phyloP scores from a whole-genome alignment of 2,329 filamentous ascomycete genomes.

The Claviceps maximensis region DNA sequence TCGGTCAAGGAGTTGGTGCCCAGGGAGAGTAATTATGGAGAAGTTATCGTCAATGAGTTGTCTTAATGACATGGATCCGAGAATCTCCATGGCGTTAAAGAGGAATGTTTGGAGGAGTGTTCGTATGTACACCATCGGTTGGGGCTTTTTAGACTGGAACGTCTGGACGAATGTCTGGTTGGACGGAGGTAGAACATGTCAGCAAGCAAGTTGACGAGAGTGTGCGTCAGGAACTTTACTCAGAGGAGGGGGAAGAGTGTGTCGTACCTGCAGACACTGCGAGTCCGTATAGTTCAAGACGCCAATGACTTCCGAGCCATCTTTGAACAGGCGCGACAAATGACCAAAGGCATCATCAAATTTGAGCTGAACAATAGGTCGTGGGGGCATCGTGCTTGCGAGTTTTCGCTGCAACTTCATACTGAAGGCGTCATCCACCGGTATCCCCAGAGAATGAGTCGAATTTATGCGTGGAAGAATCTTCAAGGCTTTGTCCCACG shows the following conservation, averaged over 20 bases:
- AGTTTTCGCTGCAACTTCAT: conserved; percentile 81
- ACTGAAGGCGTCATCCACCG: conserved; percentile 71
- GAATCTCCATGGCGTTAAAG: conserved; percentile 56
- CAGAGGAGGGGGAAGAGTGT: conserved; percentile 3
- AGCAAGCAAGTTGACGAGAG: neutral
- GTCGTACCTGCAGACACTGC: conserved; percentile 53
- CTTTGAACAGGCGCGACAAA: conserved; percentile 56
- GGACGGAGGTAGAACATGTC: neutral
- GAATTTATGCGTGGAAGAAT: conserved; percentile 43
- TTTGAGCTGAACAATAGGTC: conserved; percentile 69
- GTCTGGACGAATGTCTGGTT: conserved; percentile 55
- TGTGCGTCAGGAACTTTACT: neutral
- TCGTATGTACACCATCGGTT: conserved; percentile 73
- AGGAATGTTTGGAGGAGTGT: conserved; percentile 66
- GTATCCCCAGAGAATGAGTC: conserved; percentile 47
- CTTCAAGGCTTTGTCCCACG: conserved; percentile 37
- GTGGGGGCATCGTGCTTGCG: conserved; percentile 84
- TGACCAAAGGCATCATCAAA: conserved; percentile 60
- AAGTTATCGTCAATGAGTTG: conserved; percentile 73
- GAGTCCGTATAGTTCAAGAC: conserved; percentile 56
- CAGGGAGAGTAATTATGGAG: conserved; percentile 61
- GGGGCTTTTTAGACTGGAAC: conserved; percentile 67
- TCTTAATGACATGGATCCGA: conserved; percentile 55
- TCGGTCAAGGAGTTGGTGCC: conserved; percentile 56
- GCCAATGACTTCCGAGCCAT: conserved; percentile 55